Conservation (phyloP, 2,329 filamentous ascomycete species). For the Scedosporium aurantiacum region DNA sequence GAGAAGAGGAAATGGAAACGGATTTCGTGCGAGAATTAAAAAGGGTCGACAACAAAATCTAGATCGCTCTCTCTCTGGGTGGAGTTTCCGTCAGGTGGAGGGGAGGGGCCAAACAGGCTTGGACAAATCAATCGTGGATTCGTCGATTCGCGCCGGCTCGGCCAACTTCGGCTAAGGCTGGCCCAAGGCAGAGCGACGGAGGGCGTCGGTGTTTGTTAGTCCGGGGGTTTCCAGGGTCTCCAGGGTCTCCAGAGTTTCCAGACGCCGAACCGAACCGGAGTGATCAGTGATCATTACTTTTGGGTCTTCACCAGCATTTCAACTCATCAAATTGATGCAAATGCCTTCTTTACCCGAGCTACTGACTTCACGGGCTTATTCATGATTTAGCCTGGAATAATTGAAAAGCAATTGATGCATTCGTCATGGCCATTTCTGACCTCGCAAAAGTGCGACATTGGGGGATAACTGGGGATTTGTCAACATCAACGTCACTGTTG, state of each 20-base stretch:
- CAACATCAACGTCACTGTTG: no score
- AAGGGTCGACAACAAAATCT: no score
- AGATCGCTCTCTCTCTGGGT: background rate
- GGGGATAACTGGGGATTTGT: no score
- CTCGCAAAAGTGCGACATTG: no score
- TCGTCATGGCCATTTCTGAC: no score
- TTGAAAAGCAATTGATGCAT: no score
- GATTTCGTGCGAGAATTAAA: background rate
- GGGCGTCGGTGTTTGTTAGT: background rate
- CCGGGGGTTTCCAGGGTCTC: background rate
- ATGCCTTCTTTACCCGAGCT: no score
- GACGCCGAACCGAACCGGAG: background rate
- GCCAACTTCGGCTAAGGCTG: constrained; percentile 6
- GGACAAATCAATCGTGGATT: background rate
- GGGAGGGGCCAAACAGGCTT: background rate
- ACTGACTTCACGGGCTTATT: no score
- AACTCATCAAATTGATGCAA: no score
- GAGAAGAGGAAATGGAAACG: background rate
- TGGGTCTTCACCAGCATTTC: no score
- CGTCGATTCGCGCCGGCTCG: background rate
- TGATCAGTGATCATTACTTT: background rate
- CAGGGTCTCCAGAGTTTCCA: no score
- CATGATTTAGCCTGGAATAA: no score
- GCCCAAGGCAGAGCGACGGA: background rate
- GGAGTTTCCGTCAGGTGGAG: constrained; percentile 4